phyloP scores from a whole-genome alignment of 768 basidiomycete genomes.

The Leccinum imitatum region DNA sequence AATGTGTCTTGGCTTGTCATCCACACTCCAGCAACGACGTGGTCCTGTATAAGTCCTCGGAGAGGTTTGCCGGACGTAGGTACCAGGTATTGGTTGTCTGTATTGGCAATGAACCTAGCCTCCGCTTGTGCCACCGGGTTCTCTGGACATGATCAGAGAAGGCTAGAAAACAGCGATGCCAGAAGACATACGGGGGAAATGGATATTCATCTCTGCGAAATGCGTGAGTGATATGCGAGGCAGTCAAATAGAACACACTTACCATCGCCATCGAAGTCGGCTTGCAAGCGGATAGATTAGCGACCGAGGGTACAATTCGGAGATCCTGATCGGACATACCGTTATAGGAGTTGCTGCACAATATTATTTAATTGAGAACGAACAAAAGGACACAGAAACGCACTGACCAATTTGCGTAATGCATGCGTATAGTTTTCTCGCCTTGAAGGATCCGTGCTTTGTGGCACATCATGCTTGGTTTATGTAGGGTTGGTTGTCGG shows the following conservation, averaged over 20 bases:
- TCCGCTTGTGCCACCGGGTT: constrained; percentile 95
- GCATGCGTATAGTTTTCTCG: constrained; percentile 99
- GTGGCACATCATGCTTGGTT: constrained; percentile 99
- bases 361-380: constrained; percentile 16
- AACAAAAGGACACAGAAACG: constrained; percentile 4
- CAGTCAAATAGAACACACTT: constrained; percentile 21
- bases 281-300: constrained; percentile 34
- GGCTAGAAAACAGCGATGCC: not conserved
- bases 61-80: constrained; percentile 98
- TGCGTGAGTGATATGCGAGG: constrained; percentile 4
- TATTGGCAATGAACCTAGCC: constrained; percentile 92
- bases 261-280: constrained; percentile 95
- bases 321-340: constrained; percentile 46
- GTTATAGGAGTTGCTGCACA: constrained; percentile 90
- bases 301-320: not conserved
- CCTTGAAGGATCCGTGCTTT: constrained; percentile 88
- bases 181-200: constrained; percentile 84
- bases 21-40: constrained; percentile 99
- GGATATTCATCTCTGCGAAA: constrained; percentile 93
- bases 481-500: constrained; percentile 97
- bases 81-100: constrained; percentile 98
- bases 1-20: constrained; percentile 96
- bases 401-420: constrained; percentile 96
- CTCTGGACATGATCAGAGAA: constrained; percentile 47
- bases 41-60: constrained; percentile 97